These are phyloP conservation scores for Acanthamoeba healyi DNA, from an alignment of 208 protist genomes.

Conservation along the genomic window DNA sequence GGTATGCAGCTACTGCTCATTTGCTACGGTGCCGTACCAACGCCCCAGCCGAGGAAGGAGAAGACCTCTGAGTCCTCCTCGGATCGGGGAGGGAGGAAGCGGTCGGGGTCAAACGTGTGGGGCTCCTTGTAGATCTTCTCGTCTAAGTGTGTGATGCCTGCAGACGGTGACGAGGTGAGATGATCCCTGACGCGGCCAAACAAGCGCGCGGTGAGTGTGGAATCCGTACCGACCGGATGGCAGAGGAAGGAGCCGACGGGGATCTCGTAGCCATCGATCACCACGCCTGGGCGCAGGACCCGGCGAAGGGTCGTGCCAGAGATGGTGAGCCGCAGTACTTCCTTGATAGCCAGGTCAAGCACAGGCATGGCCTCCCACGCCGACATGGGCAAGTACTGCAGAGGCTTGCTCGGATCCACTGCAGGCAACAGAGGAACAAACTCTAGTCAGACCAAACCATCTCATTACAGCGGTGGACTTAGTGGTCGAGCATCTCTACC, in stretches of 20 bases:
- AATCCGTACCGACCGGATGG: neutral
- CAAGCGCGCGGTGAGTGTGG: neutral
- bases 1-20: too few relatives aligned
- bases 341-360: constrained; percentile 45
- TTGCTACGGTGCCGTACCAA: constrained; percentile 1
- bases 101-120: constrained; percentile 45
- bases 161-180: neutral
- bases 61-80: constrained; percentile 21
- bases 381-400: constrained; percentile 14
- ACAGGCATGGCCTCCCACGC: constrained; percentile 45
- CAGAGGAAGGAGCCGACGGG: constrained; percentile 62
- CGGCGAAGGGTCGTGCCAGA: constrained; percentile 14
- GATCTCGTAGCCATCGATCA: constrained; percentile 51
- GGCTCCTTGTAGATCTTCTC: constrained; percentile 17
- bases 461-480: too few relatives aligned
- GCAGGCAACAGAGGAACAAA: neutral
- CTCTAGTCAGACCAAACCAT: too few relatives aligned
- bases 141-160: constrained; percentile 33
- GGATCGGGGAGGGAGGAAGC: constrained; percentile 21
- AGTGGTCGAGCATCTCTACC: neutral
- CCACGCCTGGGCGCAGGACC: neutral
- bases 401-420: constrained; percentile 17
- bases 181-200: neutral
- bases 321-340: neutral
- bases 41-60: constrained; percentile 40